Evolutionary conservation across 78 protist genomes (phyloP).

Genomic region (Dictyostelium firmibasis): DNA sequence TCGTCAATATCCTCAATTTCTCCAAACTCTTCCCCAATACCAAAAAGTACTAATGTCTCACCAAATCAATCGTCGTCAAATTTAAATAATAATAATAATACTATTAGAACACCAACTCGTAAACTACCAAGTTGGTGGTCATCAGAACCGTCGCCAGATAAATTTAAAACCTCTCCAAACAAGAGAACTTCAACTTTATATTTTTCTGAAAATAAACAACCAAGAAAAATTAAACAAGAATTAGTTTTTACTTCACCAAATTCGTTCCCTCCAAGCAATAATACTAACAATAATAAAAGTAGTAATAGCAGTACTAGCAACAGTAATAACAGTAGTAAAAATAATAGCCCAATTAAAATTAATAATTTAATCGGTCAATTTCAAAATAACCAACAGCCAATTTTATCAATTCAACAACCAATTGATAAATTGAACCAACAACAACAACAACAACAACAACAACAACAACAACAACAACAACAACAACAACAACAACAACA

Average conservation of each 20-base stretch:
- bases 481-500: not conserved
- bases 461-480: not conserved
- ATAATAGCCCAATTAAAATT: not conserved
- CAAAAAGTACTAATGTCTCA: not conserved
- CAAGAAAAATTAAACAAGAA: conserved; percentile 11
- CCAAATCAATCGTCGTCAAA: not conserved
- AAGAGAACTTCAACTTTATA: conserved; percentile 41
- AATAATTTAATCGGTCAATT: not conserved
- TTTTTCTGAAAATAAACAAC: conserved; percentile 23
- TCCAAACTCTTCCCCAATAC: not conserved
- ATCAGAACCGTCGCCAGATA: not conserved
- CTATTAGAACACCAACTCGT: not conserved
- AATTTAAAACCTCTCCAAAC: conserved; percentile 28
- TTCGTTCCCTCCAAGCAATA: not conserved
- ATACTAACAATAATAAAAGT: not conserved
- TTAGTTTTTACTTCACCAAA: conserved; percentile 10
- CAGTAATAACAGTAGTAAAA: not conserved
- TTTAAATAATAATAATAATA: not conserved
- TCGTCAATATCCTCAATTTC: not conserved
- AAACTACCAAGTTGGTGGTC: conserved; percentile 32
- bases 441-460: not conserved
- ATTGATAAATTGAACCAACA: not conserved
- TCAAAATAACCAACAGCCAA: not conserved
- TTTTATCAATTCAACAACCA: not conserved
- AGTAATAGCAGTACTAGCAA: not conserved